Evolutionary conservation across 73 alveolate genomes (phyloP).

Genomic region (Diophrys sp.): DNA sequence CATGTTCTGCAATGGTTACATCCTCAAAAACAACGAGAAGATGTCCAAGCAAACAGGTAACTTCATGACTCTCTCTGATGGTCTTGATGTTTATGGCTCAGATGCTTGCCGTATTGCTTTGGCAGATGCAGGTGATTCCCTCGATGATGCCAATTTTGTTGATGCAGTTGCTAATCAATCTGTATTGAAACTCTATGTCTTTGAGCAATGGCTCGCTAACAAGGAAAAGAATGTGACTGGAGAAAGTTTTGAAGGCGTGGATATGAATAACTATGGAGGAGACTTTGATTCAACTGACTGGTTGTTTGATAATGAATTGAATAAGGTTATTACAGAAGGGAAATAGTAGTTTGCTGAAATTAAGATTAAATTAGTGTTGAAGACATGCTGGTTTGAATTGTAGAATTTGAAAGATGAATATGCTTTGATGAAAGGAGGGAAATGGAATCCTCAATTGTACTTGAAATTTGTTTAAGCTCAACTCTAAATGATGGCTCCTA

Average conservation of each 20-base stretch:
- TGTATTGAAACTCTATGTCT: slow-evolving; percentile 77
- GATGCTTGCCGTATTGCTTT: slow-evolving; percentile 97
- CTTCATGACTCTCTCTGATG: slow-evolving; percentile 92
- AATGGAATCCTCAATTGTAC: slow-evolving; percentile 48
- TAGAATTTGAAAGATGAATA: slow-evolving; percentile 90
- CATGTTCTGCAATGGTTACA: slow-evolving; percentile 97
- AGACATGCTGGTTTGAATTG: slow-evolving; percentile 90
- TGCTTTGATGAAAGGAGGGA: slow-evolving; percentile 41
- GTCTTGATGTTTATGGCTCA: slow-evolving; percentile 88
- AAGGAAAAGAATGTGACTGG: slow-evolving; percentile 56
- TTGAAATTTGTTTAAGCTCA: slow-evolving; percentile 66
- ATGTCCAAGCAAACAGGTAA: slow-evolving; percentile 97
- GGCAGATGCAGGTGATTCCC: slow-evolving; percentile 98
- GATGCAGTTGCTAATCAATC: slow-evolving; percentile 75
- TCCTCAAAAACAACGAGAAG: slow-evolving; percentile 92
- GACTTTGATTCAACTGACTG: slow-evolving; percentile 69
- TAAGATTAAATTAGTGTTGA: slow-evolving; percentile 92
- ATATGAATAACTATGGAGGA: slow-evolving; percentile 57
- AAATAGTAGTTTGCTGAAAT: slow-evolving; percentile 83
- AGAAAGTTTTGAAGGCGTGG: slow-evolving; percentile 26
- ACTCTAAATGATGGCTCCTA: slow-evolving; percentile 80
- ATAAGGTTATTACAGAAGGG: slow-evolving; percentile 61
- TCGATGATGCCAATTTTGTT: slow-evolving; percentile 98
- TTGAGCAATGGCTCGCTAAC: slow-evolving; percentile 89
- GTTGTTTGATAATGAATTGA: slow-evolving; percentile 88